Base-by-base conservation (phyloP, 169 alveolate species). In the Gregarina niphandrodes region DNA sequence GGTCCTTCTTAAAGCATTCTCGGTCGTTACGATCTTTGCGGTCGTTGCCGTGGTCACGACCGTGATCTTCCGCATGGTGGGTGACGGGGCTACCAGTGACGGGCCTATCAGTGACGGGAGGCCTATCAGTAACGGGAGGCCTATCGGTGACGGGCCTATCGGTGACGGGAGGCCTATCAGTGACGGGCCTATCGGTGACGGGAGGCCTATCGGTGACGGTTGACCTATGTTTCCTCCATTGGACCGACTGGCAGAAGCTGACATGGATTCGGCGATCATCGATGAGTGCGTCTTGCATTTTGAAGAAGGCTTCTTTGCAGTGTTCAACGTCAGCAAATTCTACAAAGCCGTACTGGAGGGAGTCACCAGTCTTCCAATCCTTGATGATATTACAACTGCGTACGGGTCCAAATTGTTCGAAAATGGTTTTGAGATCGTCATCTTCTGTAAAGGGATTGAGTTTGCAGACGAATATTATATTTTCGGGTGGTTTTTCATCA, bases 401-500 rank as follows among this genome's bases (percentile, higher is more conserved):
- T 23, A 93, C 79, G 12, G 70, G 70, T 0, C 97, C 97, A 54
- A 87, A 92, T 55, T 95, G 75, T n/a, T 59, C 42, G 57, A 93
- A 93, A 26, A 90, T 73, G 4, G 79, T 55, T 50, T 81, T 87
- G n/a, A 93, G 65, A 69, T 93, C 98, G 4, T 78, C 83, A 21
- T 85, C 96, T 48, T 83, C 81, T 0, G 98, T 90, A 6, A 80
- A 82, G 0, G 96, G 96, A 51, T 93, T 89, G 46, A 93, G 61
- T 63, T 85, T 82, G 42, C 97, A 90, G 11, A 93, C 93, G 66
- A 90, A 93, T 3, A 91, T 73, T 18, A 85, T 91, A 45, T 84
- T 87, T 44, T 92, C 93, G 11, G 99, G 97, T 5, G 99, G 97
- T 38, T 81, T 82, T 31, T 82, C 67, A 47, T 92, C 96, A 18